Evolutionary conservation across 2,329 filamentous ascomycete species (phyloP).

Genomic region (Calonectria pauciramosa): DNA sequence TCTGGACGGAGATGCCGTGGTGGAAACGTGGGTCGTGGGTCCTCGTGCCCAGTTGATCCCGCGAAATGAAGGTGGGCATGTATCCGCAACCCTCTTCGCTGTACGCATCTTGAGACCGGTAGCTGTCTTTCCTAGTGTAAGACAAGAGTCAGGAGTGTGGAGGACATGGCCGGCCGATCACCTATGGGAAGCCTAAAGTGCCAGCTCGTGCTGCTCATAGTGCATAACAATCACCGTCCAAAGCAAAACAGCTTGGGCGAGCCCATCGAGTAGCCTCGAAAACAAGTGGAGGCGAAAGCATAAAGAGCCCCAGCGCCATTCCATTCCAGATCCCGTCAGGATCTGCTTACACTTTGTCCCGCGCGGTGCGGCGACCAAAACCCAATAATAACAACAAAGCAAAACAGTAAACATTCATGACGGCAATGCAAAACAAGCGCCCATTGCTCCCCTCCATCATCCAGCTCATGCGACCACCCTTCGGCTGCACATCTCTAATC

Average conservation of each 20-base stretch:
- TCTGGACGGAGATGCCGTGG: background rate
- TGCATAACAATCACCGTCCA: conserved; percentile 22
- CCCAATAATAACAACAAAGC: conserved; percentile 10
- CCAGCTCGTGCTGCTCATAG: background rate
- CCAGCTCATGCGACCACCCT: background rate
- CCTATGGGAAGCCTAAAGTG: conserved; percentile 20
- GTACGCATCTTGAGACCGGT: conserved; percentile 4
- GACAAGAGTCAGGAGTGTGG: conserved; percentile 37
- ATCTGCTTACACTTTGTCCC: conserved; percentile 14
- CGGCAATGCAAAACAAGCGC: background rate
- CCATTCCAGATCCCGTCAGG: conserved; percentile 33
- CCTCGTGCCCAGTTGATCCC: conserved; percentile 10
- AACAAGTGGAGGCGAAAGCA: conserved; percentile 34
- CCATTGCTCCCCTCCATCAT: conserved; percentile 3
- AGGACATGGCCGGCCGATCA: conserved; percentile 5
- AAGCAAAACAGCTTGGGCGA: conserved; percentile 27
- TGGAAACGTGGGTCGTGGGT: background rate
- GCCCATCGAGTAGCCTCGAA: conserved; percentile 1
- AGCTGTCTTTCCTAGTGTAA: conserved; percentile 18
- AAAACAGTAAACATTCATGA: conserved; percentile 18
- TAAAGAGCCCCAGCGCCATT: conserved; percentile 28
- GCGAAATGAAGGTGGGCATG: conserved; percentile 18
- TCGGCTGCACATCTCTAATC: conserved; percentile 22
- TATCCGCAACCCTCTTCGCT: conserved; percentile 1
- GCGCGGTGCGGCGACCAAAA: background rate